A percentile compares a stretch with the other conserved stretches of the same genome.
These are phyloP conservation scores for Perkinsus marinus DNA, from an alignment of 169 alveolate species.

Conservation along the genomic window DNA sequence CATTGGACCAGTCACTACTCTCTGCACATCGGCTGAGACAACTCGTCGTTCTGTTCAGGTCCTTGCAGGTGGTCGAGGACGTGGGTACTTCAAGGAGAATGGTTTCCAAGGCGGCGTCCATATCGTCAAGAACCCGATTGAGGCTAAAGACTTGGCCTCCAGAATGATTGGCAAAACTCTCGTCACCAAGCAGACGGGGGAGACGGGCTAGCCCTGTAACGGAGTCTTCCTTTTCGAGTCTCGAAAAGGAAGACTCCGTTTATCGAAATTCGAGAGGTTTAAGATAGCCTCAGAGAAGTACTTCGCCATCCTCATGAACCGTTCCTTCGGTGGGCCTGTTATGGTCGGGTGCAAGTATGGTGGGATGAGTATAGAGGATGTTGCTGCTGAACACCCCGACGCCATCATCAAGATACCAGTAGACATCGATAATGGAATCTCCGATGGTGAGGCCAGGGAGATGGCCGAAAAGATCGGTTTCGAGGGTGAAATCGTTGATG, in stretches of 20 bases:
- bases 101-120: constrained; percentile 45
- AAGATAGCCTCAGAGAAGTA: constrained; percentile 66
- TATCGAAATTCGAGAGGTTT: no score
- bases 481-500: constrained; percentile 16
- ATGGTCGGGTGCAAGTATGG: constrained; percentile 68
- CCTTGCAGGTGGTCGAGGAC: constrained; percentile 44
- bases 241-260: constrained; percentile 13
- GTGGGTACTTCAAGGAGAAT: constrained; percentile 32
- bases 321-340: constrained; percentile 70
- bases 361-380: constrained; percentile 78
- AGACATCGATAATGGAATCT: constrained; percentile 28
- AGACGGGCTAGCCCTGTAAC: constrained; percentile 33
- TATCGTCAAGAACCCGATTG: constrained; percentile 12
- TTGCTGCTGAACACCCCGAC: constrained; percentile 56
- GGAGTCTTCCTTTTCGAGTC: constrained; percentile 9
- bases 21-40: neutral
- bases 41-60: neutral
- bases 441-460: constrained; percentile 20
- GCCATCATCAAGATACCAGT: constrained; percentile 47
- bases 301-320: constrained; percentile 77
- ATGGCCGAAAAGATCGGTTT: constrained; percentile 33
- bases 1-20: neutral
- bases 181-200: constrained; percentile 46
- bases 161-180: constrained; percentile 26
- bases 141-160: constrained; percentile 13